These are phyloP conservation scores for Oxytropis ochrocephala DNA, from an alignment of 306 rosid genomes.

Conservation along the genomic window DNA sequence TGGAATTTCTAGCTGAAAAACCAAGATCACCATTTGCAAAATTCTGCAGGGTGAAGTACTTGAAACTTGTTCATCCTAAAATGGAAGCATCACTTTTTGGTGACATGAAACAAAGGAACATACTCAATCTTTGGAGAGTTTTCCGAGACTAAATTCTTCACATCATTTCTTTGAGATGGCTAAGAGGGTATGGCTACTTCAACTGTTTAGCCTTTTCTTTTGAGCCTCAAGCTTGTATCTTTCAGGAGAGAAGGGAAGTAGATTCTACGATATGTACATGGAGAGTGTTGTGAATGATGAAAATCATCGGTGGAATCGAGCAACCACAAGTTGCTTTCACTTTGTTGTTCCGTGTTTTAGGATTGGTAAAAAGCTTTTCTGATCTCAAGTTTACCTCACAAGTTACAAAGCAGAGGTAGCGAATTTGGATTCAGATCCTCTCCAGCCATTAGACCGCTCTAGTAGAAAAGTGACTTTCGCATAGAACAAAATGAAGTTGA, in stretches of 20 bases:
- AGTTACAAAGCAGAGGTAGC: constrained; percentile 31
- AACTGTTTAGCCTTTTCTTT: constrained; percentile 80
- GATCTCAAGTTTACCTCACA: constrained; percentile 74
- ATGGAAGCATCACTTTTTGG: constrained; percentile 72
- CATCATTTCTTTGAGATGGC: constrained; percentile 76
- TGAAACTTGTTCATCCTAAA: constrained; percentile 58
- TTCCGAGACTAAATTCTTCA: constrained; percentile 50
- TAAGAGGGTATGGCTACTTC: constrained; percentile 76
- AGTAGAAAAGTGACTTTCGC: too few relatives aligned
- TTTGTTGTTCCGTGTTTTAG: constrained; percentile 79
- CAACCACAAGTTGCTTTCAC: constrained; percentile 60
- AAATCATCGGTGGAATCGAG: constrained; percentile 38
- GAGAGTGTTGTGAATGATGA: constrained; percentile 71
- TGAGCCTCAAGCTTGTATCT: constrained; percentile 56
- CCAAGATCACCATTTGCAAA: constrained; percentile 57
- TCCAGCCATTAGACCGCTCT: too few relatives aligned
- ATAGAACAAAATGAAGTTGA: too few relatives aligned
- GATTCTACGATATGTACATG: constrained; percentile 88
- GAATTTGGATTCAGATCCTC: background rate
- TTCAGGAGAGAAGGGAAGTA: constrained; percentile 60
- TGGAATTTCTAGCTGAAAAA: constrained; percentile 33
- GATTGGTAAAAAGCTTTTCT: constrained; percentile 66
- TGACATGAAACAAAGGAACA: constrained; percentile 47
- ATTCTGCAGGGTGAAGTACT: constrained; percentile 58
- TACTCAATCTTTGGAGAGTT: constrained; percentile 48